Base-by-base conservation (phyloP, 2,329 filamentous ascomycete species). In the Knufia petricola region DNA sequence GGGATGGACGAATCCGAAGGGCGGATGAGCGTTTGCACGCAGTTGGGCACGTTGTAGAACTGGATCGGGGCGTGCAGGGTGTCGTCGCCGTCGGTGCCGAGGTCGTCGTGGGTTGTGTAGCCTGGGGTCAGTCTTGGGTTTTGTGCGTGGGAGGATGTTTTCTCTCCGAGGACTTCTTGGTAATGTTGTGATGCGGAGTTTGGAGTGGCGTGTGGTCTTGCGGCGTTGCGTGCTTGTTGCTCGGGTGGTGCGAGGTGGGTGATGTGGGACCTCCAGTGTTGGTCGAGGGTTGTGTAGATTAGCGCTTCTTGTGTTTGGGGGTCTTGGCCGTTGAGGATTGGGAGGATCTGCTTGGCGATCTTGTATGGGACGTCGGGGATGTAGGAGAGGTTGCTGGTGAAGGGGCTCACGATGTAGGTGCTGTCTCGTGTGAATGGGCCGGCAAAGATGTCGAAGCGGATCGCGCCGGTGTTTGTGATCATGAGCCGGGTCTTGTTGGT, bases 381-480 rank as follows among this genome's bases (percentile, higher is more conserved):
- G 57, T 81, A 87, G 21, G 76, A 73, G 64, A 95, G 84, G 1
- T 77, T 78, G 64, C 84, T 94, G 1, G 79, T 80, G 63, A 98
- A 98, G 0, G 92, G 92, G 7, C 85, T 94, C 23, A 96, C 76
- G 32, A 90, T 82, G 62, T 81, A 96, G 0, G 85, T 87, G 3
- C 82, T 84, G 63, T 98, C 92, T 32, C 81, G 79, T 0, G 92
- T 96, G 61, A 96, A 96, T 0, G 82, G 73, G 0, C 92, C 92
- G 64, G 90, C 81, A 73, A 95, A 94, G 52, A 98, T 85, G 64
- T 98, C 92, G 65, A 96, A 98, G 38, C 92, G 85, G 56, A 98
- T 81, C 2, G 85, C 86, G 21, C 92, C 92, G 0, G 87, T 95
- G 66, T 98, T 98, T 49, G 85, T 74, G 44, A 96, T 78, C 24